Percentiles rank a stretch among this genome's conserved stretches.
Evolutionary conservation across 345 rosid species (phyloP).

Genomic region (Jatropha curcas): DNA sequence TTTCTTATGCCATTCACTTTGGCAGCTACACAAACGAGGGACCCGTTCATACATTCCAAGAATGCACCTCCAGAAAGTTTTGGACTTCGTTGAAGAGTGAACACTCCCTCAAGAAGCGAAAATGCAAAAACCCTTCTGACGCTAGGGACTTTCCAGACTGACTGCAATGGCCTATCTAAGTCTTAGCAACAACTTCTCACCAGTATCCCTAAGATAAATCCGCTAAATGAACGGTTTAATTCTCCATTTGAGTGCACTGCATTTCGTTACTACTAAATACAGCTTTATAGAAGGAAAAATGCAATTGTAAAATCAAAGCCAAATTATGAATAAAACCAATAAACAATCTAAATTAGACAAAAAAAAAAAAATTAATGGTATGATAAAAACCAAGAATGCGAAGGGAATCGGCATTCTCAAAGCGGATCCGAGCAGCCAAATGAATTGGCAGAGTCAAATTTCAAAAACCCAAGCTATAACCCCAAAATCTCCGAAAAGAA

Average conservation of each 20-base stretch:
- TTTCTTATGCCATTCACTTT: background rate
- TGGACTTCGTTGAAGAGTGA: background rate
- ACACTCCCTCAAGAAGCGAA: background rate
- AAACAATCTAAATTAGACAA: background rate
- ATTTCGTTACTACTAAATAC: background rate
- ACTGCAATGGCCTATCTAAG: background rate
- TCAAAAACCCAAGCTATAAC: background rate
- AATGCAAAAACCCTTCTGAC: background rate
- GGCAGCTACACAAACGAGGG: background rate
- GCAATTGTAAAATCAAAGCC: background rate
- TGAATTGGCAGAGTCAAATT: background rate
- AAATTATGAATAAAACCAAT: background rate
- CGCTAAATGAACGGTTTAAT: background rate
- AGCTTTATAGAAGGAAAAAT: slow-evolving; percentile 1
- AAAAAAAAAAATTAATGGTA: background rate
- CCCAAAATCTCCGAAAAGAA: background rate
- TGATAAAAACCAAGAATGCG: background rate
- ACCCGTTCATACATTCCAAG: background rate
- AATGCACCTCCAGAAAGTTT: background rate
- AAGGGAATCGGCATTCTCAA: background rate
- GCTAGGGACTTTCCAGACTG: background rate
- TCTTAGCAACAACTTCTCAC: background rate
- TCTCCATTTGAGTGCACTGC: background rate
- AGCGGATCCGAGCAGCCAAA: background rate
- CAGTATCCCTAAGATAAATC: background rate